Conservation (phyloP, 306 rosid genomes). For the Sophora flavescens region DNA sequence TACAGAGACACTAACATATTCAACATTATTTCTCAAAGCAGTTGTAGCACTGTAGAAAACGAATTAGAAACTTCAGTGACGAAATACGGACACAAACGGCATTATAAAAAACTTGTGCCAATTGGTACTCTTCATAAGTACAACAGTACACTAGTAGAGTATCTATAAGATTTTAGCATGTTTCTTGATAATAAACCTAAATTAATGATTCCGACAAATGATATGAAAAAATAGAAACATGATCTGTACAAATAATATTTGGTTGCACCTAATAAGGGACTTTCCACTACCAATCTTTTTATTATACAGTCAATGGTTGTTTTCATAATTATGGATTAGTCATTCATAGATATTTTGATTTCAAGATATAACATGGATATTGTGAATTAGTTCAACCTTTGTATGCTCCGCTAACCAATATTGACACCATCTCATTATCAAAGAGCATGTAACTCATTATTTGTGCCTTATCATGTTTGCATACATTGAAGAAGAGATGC, state of each 20-base stretch:
- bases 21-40: background rate
- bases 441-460: background rate
- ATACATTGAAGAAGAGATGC: slow-evolving; percentile 38
- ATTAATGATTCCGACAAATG: background rate
- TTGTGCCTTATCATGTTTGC: background rate
- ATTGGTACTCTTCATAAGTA: background rate
- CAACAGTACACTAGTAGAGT: background rate
- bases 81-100: no score
- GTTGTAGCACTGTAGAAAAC: background rate
- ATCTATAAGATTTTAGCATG: background rate
- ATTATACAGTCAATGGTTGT: slow-evolving; percentile 27
- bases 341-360: slow-evolving; percentile 5
- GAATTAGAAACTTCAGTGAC: background rate
- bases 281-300: background rate
- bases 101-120: no score
- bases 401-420: slow-evolving; percentile 6
- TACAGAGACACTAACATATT: slow-evolving; percentile 19
- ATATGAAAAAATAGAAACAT: slow-evolving; percentile 14
- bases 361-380: slow-evolving; percentile 24
- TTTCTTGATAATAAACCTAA: slow-evolving; percentile 16
- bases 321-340: slow-evolving; percentile 19
- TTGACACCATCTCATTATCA: slow-evolving; percentile 33
- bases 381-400: background rate
- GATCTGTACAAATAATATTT: slow-evolving; percentile 22
- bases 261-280: slow-evolving; percentile 23